Conservation (phyloP, 2,329 filamentous ascomycete genomes). For the Thelonectria olida region DNA sequence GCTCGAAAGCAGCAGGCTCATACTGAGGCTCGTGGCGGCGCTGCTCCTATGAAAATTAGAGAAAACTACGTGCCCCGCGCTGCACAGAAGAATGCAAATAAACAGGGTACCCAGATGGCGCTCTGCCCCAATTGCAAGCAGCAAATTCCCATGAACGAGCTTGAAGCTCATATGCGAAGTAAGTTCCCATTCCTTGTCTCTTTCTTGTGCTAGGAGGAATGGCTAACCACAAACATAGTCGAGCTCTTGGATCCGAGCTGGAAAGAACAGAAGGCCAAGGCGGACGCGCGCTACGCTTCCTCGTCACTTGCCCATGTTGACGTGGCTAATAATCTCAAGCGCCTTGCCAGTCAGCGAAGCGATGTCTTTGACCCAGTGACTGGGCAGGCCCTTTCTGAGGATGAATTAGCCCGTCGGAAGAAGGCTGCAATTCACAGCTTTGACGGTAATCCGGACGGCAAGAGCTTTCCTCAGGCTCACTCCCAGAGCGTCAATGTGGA, state of each 20-base stretch:
- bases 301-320: constrained; percentile 89
- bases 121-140: constrained; percentile 95
- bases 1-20: constrained; percentile 78
- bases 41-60: constrained; percentile 85
- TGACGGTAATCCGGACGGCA: constrained; percentile 71
- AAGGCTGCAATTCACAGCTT: constrained; percentile 72
- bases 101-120: constrained; percentile 71
- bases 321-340: constrained; percentile 93
- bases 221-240: constrained; percentile 64
- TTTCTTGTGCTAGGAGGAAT: neutral
- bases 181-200: constrained; percentile 42
- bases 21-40: constrained; percentile 76
- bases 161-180: constrained; percentile 93
- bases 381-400: constrained; percentile 74
- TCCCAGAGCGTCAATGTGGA: constrained; percentile 80
- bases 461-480: constrained; percentile 63
- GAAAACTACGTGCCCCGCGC: constrained; percentile 92
- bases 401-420: constrained; percentile 80
- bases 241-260: constrained; percentile 92
- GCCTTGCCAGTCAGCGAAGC: constrained; percentile 86
- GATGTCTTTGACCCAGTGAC: constrained; percentile 85
- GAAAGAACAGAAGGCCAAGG: constrained; percentile 94
- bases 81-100: constrained; percentile 75
- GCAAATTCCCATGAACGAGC: constrained; percentile 84
- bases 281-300: constrained; percentile 83